A percentile compares a stretch with the other conserved stretches of the same genome.
Evolutionary conservation across 2,329 filamentous ascomycete species (phyloP).

Genomic region (Xylogone sp.): DNA sequence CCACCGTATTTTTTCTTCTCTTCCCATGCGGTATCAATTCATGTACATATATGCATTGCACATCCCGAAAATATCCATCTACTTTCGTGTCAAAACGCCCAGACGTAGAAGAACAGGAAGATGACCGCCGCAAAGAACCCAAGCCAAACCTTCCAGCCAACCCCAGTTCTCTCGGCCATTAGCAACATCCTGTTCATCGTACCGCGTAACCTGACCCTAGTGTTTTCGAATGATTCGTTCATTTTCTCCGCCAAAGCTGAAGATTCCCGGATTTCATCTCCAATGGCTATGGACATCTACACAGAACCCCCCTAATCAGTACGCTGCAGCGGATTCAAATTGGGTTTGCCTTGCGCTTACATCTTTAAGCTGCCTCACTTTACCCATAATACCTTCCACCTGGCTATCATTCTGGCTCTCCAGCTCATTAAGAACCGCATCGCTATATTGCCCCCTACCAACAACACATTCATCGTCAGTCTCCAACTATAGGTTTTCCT

Average conservation of each 20-base stretch:
- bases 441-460: conserved; percentile 80
- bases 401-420: conserved; percentile 94
- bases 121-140: conserved; percentile 81
- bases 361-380: conserved; percentile 85
- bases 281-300: conserved; percentile 87
- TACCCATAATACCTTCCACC: conserved; percentile 84
- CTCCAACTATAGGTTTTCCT: neutral
- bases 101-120: conserved; percentile 86
- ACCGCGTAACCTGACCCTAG: conserved; percentile 72
- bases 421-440: conserved; percentile 85
- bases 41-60: neutral
- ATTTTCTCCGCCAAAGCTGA: conserved; percentile 88
- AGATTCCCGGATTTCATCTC: conserved; percentile 90
- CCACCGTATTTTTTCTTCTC: neutral
- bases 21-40: neutral
- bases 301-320: neutral
- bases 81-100: conserved; percentile 71
- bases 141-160: conserved; percentile 93
- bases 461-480: conserved; percentile 1
- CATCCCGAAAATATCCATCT: too few species aligned
- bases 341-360: too few species aligned
- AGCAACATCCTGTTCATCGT: conserved; percentile 97
- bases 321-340: neutral
- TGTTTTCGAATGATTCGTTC: conserved; percentile 90
- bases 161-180: conserved; percentile 93